Conservation (phyloP, 176 grass and related monocot genomes). For the Oryza rufipogon region DNA sequence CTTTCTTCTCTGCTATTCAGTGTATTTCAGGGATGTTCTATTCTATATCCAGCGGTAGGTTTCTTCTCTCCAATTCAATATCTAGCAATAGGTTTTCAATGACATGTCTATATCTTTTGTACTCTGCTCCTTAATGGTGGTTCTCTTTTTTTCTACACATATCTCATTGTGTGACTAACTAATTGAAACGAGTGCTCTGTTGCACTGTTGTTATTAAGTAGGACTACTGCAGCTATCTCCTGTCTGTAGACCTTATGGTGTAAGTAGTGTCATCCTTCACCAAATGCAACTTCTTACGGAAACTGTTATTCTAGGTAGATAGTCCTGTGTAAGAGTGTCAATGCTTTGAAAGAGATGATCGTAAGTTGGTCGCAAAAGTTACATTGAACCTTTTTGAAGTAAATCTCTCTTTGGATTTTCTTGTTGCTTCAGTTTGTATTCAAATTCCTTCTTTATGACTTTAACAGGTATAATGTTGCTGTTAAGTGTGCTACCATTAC, state of each 20-base stretch:
- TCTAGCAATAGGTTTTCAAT: neutral
- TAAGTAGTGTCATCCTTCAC: neutral
- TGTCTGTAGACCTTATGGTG: neutral
- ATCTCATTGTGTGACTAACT: neutral
- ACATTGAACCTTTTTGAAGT: neutral
- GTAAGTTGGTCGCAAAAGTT: neutral
- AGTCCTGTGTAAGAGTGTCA: neutral
- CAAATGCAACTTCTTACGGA: neutral
- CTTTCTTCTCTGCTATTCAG: neutral
- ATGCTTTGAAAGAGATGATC: neutral
- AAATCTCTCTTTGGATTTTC: neutral
- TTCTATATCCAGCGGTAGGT: constrained; percentile 8
- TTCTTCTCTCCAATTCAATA: neutral
- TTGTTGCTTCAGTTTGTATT: neutral
- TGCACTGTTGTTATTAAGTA: neutral
- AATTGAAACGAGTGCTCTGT: neutral
- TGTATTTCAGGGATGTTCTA: neutral
- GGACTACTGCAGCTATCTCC: neutral
- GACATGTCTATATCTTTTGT: neutral
- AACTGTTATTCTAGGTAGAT: neutral
- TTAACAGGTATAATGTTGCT: constrained; percentile 88
- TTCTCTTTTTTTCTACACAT: neutral
- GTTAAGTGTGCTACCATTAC: constrained; percentile 98
- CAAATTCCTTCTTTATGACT: neutral
- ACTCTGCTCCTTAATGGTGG: neutral